Evolutionary conservation across 2,329 filamentous ascomycete genomes (phyloP).

Genomic region (Metarhizium humberi): DNA sequence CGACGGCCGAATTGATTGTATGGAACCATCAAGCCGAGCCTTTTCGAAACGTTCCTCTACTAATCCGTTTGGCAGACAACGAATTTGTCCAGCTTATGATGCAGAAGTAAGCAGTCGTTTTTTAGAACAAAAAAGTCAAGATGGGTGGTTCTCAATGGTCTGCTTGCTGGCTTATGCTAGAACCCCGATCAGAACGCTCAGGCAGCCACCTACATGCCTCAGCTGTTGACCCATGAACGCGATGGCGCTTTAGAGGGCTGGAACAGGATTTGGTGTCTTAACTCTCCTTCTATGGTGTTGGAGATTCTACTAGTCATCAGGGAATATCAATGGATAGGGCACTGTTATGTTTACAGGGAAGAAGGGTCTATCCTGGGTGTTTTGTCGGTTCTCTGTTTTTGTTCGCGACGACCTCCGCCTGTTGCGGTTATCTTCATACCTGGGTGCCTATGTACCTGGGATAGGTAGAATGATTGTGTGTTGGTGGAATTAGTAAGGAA

Average conservation of each 20-base stretch:
- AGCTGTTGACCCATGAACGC: slow-evolving; percentile 1
- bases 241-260: slow-evolving; percentile 3
- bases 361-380: slow-evolving; percentile 15
- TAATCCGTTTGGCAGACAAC: slow-evolving; percentile 52
- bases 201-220: background rate
- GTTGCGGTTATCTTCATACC: background rate
- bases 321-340: slow-evolving; percentile 17
- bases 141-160: background rate
- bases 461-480: no score
- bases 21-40: slow-evolving; percentile 18
- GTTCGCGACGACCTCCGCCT: slow-evolving; percentile 12
- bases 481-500: no score
- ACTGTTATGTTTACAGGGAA: slow-evolving; percentile 13
- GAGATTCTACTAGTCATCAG: slow-evolving; percentile 21
- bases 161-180: background rate
- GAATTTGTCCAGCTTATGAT: slow-evolving; percentile 94
- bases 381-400: slow-evolving; percentile 14
- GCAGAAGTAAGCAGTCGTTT: slow-evolving; percentile 64
- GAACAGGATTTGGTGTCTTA: slow-evolving; percentile 14
- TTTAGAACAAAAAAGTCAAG: background rate
- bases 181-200: background rate
- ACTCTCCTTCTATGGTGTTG: slow-evolving; percentile 5
- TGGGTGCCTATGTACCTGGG: no score
- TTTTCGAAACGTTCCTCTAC: slow-evolving; percentile 1
- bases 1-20: slow-evolving; percentile 83